A percentile compares a stretch with the other conserved stretches of the same genome.
Evolutionary conservation across 805 yeast species (phyloP).

Genomic region (Wickerhamomyces pijperi): DNA sequence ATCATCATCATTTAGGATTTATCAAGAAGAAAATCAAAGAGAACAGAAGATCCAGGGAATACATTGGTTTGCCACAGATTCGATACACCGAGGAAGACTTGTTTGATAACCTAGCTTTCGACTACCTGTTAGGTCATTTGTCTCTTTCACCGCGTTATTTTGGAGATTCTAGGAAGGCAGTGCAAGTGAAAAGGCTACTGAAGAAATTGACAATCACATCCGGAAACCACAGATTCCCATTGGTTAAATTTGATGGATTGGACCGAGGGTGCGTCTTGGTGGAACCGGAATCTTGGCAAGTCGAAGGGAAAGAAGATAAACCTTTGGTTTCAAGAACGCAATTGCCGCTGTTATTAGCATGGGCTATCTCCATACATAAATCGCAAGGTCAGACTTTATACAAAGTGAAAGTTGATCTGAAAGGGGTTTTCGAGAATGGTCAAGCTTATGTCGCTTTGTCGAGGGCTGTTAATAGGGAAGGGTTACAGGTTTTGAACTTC

Average conservation of each 20-base stretch:
- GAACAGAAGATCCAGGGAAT: not conserved
- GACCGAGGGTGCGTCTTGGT: constrained; percentile 70
- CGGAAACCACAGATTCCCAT: constrained; percentile 44
- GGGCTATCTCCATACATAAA: constrained; percentile 94
- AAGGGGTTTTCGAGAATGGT: constrained; percentile 74
- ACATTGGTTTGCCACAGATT: constrained; percentile 3
- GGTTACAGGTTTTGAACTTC: constrained; percentile 75
- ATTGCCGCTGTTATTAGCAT: constrained; percentile 82
- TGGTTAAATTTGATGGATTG: constrained; percentile 73
- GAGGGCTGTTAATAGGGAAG: constrained; percentile 75
- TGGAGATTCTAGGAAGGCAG: no score
- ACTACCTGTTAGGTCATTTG: constrained; percentile 31
- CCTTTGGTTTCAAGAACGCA: constrained; percentile 67
- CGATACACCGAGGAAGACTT: no score
- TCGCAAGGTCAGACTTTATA: constrained; percentile 89
- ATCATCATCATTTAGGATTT: constrained; percentile 16
- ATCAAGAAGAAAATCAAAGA: constrained; percentile 7
- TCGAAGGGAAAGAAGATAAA: constrained; percentile 62
- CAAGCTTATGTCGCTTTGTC: constrained; percentile 95
- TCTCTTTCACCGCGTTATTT: no score
- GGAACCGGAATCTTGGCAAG: constrained; percentile 71
- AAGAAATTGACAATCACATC: constrained; percentile 33
- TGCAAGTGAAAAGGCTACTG: constrained; percentile 36
- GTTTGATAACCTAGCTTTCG: constrained; percentile 36
- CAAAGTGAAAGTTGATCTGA: constrained; percentile 66